Percentiles rank a stretch among this genome's conserved stretches.
phyloP scores from a whole-genome alignment of 768 basidiomycete species.

The Dacryopinax primogenitus region DNA sequence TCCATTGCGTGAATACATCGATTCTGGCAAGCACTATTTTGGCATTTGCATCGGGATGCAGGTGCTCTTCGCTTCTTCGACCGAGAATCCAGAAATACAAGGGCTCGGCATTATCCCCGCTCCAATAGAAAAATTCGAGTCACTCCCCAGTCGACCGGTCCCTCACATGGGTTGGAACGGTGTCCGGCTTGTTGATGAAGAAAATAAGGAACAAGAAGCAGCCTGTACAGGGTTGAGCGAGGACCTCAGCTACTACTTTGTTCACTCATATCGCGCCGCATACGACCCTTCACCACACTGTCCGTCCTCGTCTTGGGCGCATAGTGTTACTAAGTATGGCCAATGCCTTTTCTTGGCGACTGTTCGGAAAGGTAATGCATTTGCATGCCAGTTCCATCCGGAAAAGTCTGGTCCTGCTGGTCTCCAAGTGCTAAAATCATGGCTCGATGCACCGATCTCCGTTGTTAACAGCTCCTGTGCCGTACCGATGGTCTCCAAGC shows the following conservation, averaged over 20 bases:
- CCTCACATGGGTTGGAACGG: conserved; percentile 99
- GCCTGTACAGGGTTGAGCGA: conserved; percentile 30
- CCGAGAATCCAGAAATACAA: conserved; percentile 51
- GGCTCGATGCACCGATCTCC: conserved; percentile 45
- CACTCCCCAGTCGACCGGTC: conserved; percentile 62
- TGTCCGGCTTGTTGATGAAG: conserved; percentile 39
- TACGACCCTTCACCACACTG: conserved; percentile 46
- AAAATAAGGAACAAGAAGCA: conserved; percentile 24
- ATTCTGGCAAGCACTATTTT: conserved; percentile 83
- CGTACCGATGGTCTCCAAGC: background rate
- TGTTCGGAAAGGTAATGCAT: conserved; percentile 71
- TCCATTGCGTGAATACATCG: conserved; percentile 69
- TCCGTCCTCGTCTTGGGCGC: conserved; percentile 57
- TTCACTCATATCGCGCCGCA: conserved; percentile 83
- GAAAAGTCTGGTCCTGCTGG: conserved; percentile 92
- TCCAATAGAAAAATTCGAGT: conserved; percentile 55
- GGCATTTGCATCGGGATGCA: conserved; percentile 99
- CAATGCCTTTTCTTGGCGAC: conserved; percentile 78
- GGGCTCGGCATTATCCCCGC: conserved; percentile 82
- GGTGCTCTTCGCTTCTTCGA: conserved; percentile 76
- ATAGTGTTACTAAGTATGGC: conserved; percentile 90
- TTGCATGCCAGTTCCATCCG: conserved; percentile 93
- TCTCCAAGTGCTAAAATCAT: conserved; percentile 60
- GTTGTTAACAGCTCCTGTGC: background rate
- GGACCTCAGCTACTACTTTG: conserved; percentile 80